Percentiles rank a stretch among this genome's conserved stretches.
phyloP scores from a whole-genome alignment of 441 rosid species.

The Brassica balearica region DNA sequence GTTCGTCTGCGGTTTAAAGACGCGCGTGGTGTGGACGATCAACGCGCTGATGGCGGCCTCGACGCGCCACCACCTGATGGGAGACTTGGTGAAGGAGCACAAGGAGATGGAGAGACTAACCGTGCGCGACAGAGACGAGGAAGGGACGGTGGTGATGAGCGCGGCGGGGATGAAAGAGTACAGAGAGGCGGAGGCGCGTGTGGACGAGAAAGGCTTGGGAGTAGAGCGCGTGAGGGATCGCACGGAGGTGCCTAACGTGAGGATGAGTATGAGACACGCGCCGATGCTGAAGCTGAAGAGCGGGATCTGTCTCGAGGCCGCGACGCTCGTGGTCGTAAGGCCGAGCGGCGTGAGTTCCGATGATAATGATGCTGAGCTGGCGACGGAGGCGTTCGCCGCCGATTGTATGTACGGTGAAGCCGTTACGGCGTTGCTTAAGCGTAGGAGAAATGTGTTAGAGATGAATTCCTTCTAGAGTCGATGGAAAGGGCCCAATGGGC shows the following conservation, averaged over 20 bases:
- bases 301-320: conserved; percentile 56
- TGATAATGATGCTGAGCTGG: conserved; percentile 28
- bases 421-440: conserved; percentile 45
- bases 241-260: conserved; percentile 62
- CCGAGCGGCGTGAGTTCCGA: conserved; percentile 45
- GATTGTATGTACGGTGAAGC: conserved; percentile 49
- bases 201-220: conserved; percentile 35
- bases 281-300: conserved; percentile 40
- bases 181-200: conserved; percentile 36
- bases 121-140: conserved; percentile 58
- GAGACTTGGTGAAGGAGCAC: conserved; percentile 55
- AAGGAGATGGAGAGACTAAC: conserved; percentile 52
- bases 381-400: conserved; percentile 31
- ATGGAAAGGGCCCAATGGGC: conserved; percentile 16
- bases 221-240: conserved; percentile 50
- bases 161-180: conserved; percentile 53
- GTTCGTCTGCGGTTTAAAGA: conserved; percentile 55
- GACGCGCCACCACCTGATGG: conserved; percentile 59
- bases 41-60: conserved; percentile 75
- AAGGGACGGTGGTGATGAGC: conserved; percentile 65
- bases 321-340: conserved; percentile 61
- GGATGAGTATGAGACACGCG: conserved; percentile 69
- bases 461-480: conserved; percentile 42
- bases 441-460: conserved; percentile 47
- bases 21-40: conserved; percentile 75